Evolutionary conservation across 164 flowering plant genomes (phyloP).

Genomic region (Kalanchoe fedtschenkoi): DNA sequence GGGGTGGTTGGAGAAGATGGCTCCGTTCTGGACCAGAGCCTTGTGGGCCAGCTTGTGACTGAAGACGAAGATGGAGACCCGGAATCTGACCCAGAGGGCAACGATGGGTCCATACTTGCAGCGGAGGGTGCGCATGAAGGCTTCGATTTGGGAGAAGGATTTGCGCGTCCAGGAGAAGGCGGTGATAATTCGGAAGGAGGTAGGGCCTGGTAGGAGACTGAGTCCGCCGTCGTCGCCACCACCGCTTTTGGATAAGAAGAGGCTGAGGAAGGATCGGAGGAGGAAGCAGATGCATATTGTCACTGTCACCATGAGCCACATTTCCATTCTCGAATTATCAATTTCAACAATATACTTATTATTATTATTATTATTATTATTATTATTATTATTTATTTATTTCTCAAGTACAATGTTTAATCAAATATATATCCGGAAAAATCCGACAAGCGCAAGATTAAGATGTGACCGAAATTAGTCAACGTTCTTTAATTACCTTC

Average conservation of each 20-base stretch:
- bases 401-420: no score
- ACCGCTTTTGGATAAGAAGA: background rate
- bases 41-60: background rate
- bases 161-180: constrained; percentile 4
- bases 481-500: no score
- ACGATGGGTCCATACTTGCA: constrained; percentile 11
- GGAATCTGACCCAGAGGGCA: constrained; percentile 8
- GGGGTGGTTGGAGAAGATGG: constrained; percentile 13
- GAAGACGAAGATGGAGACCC: constrained; percentile 10
- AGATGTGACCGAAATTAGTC: no score
- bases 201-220: constrained; percentile 10
- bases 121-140: constrained; percentile 8
- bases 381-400: no score
- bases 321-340: no score
- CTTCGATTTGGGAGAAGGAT: constrained; percentile 10
- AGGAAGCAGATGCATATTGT: background rate
- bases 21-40: constrained; percentile 5
- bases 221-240: background rate
- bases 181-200: constrained; percentile 1
- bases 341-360: no score
- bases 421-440: no score
- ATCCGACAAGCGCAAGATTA: no score
- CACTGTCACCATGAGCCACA: background rate
- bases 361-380: no score
- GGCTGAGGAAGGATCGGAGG: background rate